These are phyloP conservation scores for Scheffersomyces parashehatae DNA, from an alignment of 1,139 yeast genomes.

Conservation along the genomic window DNA sequence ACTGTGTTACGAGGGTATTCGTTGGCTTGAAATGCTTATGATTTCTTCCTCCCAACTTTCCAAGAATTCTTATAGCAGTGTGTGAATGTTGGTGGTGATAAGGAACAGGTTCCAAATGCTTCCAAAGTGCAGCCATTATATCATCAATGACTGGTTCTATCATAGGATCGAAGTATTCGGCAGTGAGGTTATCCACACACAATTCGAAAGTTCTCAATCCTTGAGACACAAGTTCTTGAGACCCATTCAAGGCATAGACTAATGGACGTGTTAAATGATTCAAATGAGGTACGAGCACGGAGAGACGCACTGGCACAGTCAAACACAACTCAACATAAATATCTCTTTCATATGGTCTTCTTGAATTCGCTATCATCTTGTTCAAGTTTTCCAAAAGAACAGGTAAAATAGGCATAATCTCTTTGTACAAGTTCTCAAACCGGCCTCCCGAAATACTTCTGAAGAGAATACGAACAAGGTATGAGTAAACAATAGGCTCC, in stretches of 20 bases:
- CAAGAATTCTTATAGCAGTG: slow-evolving; percentile 87
- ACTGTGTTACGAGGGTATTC: slow-evolving; percentile 56
- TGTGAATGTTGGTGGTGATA: slow-evolving; percentile 93
- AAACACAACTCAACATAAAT: slow-evolving; percentile 91
- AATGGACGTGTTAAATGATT: slow-evolving; percentile 86
- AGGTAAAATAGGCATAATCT: slow-evolving; percentile 87
- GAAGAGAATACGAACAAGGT: slow-evolving; percentile 83
- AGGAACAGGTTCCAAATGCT: slow-evolving; percentile 87
- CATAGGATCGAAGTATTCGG: slow-evolving; percentile 95
- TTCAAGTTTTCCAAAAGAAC: slow-evolving; percentile 83
- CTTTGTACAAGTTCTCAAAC: slow-evolving; percentile 87
- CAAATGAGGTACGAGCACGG: slow-evolving; percentile 90
- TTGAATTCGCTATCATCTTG: slow-evolving; percentile 76
- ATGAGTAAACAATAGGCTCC: slow-evolving; percentile 89
- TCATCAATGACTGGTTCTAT: slow-evolving; percentile 94
- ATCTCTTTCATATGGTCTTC: slow-evolving; percentile 89
- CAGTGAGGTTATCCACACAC: slow-evolving; percentile 95
- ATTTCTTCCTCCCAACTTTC: slow-evolving; percentile 95
- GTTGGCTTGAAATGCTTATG: slow-evolving; percentile 81
- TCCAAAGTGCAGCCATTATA: slow-evolving; percentile 91
- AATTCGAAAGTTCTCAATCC: slow-evolving; percentile 91
- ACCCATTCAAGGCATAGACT: slow-evolving; percentile 85
- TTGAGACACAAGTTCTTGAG: slow-evolving; percentile 89
- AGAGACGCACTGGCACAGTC: slow-evolving; percentile 91
- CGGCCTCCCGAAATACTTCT: slow-evolving; percentile 96